Evolutionary conservation across 2,329 filamentous ascomycete species (phyloP).

Genomic region (Aspergillus neotritici): DNA sequence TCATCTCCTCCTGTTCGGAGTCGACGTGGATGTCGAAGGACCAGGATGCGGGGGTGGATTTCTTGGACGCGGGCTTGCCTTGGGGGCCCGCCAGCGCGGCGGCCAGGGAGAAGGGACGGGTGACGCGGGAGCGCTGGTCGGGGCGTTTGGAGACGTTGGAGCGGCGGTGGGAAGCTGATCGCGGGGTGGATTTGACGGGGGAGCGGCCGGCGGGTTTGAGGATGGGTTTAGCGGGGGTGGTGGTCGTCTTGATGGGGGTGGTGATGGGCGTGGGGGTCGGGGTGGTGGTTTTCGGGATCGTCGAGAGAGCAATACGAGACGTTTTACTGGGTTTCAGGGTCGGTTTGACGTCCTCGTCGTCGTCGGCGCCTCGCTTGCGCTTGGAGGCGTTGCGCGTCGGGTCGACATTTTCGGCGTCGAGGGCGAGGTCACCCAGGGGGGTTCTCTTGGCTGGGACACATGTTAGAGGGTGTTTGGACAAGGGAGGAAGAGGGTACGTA

Average conservation of each 20-base stretch:
- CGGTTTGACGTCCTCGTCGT: conserved; percentile 29
- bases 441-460: conserved; percentile 9
- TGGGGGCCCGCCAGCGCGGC: conserved; percentile 57
- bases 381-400: conserved; percentile 48
- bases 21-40: conserved; percentile 95
- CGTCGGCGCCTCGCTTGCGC: conserved; percentile 34
- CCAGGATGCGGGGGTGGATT: conserved; percentile 50
- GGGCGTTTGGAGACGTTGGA: conserved; percentile 59
- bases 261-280: conserved; percentile 11
- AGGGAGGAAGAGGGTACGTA: conserved; percentile 10
- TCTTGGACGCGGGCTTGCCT: conserved; percentile 44
- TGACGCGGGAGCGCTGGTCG: conserved; percentile 53
- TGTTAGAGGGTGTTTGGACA: too few relatives aligned
- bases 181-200: conserved; percentile 63
- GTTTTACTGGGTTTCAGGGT: conserved; percentile 48
- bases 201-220: conserved; percentile 74
- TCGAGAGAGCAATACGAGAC: conserved; percentile 34
- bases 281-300: conserved; percentile 3
- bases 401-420: conserved; percentile 56
- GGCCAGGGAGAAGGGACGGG: conserved; percentile 74
- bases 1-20: conserved; percentile 80
- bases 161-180: conserved; percentile 56
- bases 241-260: conserved; percentile 14
- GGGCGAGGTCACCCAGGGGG: conserved; percentile 33
- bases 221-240: conserved; percentile 40